Percentiles rank a stretch among this genome's conserved stretches.
Conservation (phyloP, 208 protist genomes). For the Acanthamoeba castellanii region DNA sequence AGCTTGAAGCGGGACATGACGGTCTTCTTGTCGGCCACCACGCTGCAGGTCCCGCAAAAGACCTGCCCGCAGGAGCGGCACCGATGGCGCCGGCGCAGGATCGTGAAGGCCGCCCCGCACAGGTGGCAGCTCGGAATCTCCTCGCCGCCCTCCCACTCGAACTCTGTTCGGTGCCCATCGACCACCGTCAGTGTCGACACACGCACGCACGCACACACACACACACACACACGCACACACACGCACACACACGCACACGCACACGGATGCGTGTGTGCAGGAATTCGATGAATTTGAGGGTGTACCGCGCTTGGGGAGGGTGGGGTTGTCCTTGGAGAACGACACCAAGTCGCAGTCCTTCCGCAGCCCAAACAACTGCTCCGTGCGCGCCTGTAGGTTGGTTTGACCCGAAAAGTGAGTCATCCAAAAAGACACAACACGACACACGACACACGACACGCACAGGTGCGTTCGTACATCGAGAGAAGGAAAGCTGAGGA, state of each 20-base stretch:
- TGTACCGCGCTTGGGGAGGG: constrained; percentile 11
- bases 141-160: constrained; percentile 31
- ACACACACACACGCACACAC: no score
- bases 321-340: not conserved
- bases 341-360: not conserved
- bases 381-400: not conserved
- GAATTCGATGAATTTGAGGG: not conserved
- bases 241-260: no score
- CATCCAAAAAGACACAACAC: not conserved
- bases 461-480: not conserved
- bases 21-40: constrained; percentile 13
- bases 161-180: not conserved
- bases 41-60: constrained; percentile 12
- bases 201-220: no score
- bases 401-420: no score
- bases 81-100: not conserved
- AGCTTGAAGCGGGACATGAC: constrained; percentile 26
- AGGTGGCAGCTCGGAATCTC: constrained; percentile 15
- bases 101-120: constrained; percentile 22
- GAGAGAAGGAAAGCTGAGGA: not conserved
- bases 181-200: not conserved
- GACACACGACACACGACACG: no score
- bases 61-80: constrained; percentile 3
- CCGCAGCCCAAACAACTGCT: constrained; percentile 5
- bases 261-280: no score